These are phyloP conservation scores for Phycomyces nitens DNA, from an alignment of 192 early-diverging fungal genomes.

Conservation along the genomic window DNA sequence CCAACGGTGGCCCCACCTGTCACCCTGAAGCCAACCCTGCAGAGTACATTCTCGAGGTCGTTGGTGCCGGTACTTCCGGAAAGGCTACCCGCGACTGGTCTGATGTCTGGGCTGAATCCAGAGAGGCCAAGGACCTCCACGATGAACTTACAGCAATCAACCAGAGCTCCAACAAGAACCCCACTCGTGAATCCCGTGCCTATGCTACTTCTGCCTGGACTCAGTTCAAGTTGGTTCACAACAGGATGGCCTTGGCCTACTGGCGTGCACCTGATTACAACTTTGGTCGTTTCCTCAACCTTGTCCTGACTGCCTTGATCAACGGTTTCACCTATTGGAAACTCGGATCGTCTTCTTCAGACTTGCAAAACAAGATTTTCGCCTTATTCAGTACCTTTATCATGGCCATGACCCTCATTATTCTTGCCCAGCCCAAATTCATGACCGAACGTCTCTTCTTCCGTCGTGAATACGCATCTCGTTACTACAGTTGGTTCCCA, in stretches of 20 bases:
- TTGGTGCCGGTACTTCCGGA: slow-evolving; percentile 64
- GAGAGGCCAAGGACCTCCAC: slow-evolving; percentile 39
- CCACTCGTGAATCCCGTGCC: slow-evolving; percentile 32
- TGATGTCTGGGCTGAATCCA: slow-evolving; percentile 63
- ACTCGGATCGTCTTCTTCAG: slow-evolving; percentile 46
- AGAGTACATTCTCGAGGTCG: slow-evolving; percentile 82
- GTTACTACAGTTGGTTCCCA: slow-evolving; percentile 66
- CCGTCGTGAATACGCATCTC: slow-evolving; percentile 62
- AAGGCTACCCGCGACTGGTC: slow-evolving; percentile 62
- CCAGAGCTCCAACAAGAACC: slow-evolving; percentile 23
- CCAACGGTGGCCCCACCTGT: slow-evolving; percentile 65
- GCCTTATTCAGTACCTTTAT: slow-evolving; percentile 67
- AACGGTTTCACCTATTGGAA: slow-evolving; percentile 79
- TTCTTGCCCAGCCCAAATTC: slow-evolving; percentile 64
- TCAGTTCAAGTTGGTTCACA: slow-evolving; percentile 59
- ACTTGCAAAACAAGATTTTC: slow-evolving; percentile 66
- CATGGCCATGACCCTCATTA: slow-evolving; percentile 65
- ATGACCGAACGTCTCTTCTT: slow-evolving; percentile 64
- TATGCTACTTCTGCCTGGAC: slow-evolving; percentile 42
- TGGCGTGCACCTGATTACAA: slow-evolving; percentile 78
- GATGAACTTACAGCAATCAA: slow-evolving; percentile 56
- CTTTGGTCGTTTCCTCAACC: slow-evolving; percentile 61
- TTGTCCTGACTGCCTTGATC: slow-evolving; percentile 55
- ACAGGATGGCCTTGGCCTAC: slow-evolving; percentile 64
- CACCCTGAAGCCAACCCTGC: slow-evolving; percentile 70